Evolutionary conservation across 208 protist genomes (phyloP).

Genomic region (Leishmania major): DNA sequence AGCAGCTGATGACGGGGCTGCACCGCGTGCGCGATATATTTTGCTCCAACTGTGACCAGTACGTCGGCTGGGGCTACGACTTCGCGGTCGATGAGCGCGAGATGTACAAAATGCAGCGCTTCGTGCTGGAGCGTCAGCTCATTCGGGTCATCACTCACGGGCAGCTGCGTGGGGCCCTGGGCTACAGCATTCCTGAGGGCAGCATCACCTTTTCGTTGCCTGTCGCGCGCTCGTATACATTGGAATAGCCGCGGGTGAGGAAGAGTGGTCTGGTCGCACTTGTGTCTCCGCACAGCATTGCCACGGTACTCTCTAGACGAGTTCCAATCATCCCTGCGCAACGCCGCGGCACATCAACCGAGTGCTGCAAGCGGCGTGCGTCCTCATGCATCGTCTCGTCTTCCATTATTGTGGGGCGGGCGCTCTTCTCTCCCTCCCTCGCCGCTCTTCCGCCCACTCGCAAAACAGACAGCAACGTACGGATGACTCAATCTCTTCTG

Average conservation of each 20-base stretch:
- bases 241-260: neutral
- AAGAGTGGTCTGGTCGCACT: neutral
- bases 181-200: slow-evolving; percentile 13
- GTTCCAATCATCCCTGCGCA: neutral
- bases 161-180: slow-evolving; percentile 18
- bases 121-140: slow-evolving; percentile 73
- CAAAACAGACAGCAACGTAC: neutral
- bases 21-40: slow-evolving; percentile 84
- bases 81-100: slow-evolving; percentile 79
- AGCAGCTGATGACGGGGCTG: slow-evolving; percentile 75
- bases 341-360: neutral
- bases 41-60: slow-evolving; percentile 71
- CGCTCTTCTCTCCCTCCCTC: neutral
- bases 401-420: neutral
- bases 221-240: slow-evolving; percentile 10
- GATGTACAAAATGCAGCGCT: slow-evolving; percentile 79
- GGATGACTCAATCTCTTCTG: neutral
- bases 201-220: slow-evolving; percentile 14
- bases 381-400: too few species aligned
- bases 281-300: neutral
- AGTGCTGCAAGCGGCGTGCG: neutral
- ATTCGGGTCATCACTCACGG: slow-evolving; percentile 39
- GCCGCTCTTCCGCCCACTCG: neutral
- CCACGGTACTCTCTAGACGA: neutral
- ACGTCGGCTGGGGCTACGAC: slow-evolving; percentile 86